These are phyloP conservation scores for Solanum aculeatissimum DNA, from an alignment of 305 asterid species.

Conservation along the genomic window DNA sequence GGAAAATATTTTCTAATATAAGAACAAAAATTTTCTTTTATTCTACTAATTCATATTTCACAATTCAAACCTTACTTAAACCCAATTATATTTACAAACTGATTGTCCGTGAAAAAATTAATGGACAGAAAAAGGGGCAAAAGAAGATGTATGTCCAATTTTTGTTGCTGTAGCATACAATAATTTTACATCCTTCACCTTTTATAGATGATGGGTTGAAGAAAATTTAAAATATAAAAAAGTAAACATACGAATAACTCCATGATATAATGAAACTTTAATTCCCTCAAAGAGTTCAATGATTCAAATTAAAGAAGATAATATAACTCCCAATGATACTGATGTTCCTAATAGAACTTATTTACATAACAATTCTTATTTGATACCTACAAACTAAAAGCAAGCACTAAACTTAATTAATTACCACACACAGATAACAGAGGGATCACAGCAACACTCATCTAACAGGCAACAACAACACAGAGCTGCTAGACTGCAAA, in stretches of 20 bases:
- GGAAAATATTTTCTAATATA: no score
- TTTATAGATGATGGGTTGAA: no score
- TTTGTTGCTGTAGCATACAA: neutral
- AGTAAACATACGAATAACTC: neutral
- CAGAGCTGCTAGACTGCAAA: conserved; percentile 37
- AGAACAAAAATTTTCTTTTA: no score
- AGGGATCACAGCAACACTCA: conserved; percentile 24
- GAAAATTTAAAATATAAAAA: neutral
- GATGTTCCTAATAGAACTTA: neutral
- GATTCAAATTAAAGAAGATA: neutral
- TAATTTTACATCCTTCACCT: neutral
- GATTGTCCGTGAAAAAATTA: no score
- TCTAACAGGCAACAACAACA: conserved; percentile 49
- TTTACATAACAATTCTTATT: neutral
- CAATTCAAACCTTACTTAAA: no score
- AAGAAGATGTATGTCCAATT: neutral
- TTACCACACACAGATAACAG: neutral
- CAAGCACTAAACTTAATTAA: neutral
- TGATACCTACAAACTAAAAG: neutral
- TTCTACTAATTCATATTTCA: no score
- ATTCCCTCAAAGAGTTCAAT: neutral
- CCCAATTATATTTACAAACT: no score
- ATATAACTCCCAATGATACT: neutral
- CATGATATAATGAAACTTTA: neutral
- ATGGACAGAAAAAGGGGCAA: neutral